Conservation (phyloP, 495 filamentous ascomycete genomes). For the Bathelium albidoporum region DNA sequence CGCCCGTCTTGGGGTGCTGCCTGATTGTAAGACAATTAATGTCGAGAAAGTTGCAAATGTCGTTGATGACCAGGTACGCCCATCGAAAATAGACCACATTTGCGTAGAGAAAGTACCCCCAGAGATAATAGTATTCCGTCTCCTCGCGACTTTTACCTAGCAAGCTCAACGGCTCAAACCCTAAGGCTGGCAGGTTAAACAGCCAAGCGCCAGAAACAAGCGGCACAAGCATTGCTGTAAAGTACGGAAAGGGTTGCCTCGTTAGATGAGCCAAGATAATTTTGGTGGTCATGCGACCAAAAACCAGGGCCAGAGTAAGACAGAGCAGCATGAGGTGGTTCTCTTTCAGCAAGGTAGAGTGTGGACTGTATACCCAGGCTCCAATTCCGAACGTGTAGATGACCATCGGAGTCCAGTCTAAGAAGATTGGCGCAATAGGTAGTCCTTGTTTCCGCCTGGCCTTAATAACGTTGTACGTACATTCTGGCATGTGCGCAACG, state of each 20-base stretch:
- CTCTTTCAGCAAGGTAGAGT: conserved; percentile 65
- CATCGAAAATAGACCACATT: conserved; percentile 77
- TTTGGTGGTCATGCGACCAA: conserved; percentile 99
- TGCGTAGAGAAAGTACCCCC: conserved; percentile 71
- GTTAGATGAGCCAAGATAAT: conserved; percentile 95
- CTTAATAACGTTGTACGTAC: conserved; percentile 68
- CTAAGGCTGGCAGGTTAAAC: conserved; percentile 70
- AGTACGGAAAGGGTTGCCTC: conserved; percentile 88
- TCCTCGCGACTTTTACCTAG: conserved; percentile 38
- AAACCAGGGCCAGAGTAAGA: conserved; percentile 87
- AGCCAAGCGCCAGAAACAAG: conserved; percentile 75
- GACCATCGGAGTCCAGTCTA: conserved; percentile 89
- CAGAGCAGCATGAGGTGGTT: conserved; percentile 90
- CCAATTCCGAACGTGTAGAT: conserved; percentile 63
- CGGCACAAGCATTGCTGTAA: conserved; percentile 82
- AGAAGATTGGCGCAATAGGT: conserved; percentile 73
- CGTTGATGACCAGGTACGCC: conserved; percentile 82
- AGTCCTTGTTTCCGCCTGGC: conserved; percentile 62
- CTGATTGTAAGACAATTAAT: conserved; percentile 87
- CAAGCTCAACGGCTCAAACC: conserved; percentile 37
- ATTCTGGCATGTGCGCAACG: conserved; percentile 67
- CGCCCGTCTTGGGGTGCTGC: background rate
- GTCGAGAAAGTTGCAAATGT: conserved; percentile 82
- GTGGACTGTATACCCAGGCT: conserved; percentile 79
- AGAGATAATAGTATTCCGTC: conserved; percentile 70